These are phyloP conservation scores for Penicillium bovifimosum DNA, from an alignment of 495 filamentous ascomycete species.

Conservation along the genomic window DNA sequence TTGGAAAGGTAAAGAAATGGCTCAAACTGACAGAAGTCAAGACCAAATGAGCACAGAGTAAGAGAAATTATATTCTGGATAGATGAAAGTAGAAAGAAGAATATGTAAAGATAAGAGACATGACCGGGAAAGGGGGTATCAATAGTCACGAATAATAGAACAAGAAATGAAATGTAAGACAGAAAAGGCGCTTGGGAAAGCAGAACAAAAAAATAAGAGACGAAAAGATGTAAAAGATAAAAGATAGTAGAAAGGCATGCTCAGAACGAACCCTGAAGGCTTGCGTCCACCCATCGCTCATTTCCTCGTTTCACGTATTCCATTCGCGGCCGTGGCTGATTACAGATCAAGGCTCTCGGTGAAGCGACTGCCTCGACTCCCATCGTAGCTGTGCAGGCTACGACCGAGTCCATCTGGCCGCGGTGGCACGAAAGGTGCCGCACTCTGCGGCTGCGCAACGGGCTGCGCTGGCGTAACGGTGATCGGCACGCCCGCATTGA, in stretches of 20 bases:
- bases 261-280: not conserved
- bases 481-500: constrained; percentile 26
- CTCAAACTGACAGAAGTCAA: not conserved
- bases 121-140: constrained; percentile 12
- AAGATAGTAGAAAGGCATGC: not conserved
- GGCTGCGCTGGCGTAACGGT: constrained; percentile 20
- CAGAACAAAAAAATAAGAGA: not conserved
- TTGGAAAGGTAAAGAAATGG: too few relatives aligned
- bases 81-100: not conserved
- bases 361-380: constrained; percentile 52
- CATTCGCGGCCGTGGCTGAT: constrained; percentile 10
- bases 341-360: constrained; percentile 40
- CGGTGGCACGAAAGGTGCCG: constrained; percentile 19
- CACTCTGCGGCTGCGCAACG: constrained; percentile 22
- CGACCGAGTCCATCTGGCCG: constrained; percentile 46
- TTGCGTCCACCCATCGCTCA: constrained; percentile 10
- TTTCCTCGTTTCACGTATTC: constrained; percentile 25
- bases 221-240: not conserved
- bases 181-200: constrained; percentile 2
- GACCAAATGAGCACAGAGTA: not conserved
- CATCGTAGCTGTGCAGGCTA: constrained; percentile 50
- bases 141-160: constrained; percentile 8
- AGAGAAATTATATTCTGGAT: not conserved
- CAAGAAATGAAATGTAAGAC: constrained; percentile 5
- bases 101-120: not conserved